Conservation (phyloP, 345 rosid species). For the Gossypium sturtianum region DNA sequence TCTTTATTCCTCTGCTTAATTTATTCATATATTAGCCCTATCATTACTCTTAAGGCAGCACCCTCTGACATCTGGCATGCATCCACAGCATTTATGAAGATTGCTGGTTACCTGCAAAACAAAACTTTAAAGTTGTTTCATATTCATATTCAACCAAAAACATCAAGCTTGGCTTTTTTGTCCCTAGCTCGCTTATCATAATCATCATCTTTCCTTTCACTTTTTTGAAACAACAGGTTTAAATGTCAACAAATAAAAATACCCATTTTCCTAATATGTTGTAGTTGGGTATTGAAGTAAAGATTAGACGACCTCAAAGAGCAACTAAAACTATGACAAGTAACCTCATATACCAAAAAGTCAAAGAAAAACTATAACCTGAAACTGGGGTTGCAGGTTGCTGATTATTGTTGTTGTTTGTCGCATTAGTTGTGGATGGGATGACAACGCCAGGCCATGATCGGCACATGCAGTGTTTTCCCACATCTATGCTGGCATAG, state of each 20-base stretch:
- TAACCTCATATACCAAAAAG: neutral
- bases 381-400: neutral
- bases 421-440: neutral
- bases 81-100: neutral
- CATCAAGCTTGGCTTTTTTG: neutral
- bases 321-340: no score
- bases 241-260: no score
- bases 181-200: no score
- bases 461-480: constrained; percentile 47
- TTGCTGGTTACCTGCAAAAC: constrained; percentile 3
- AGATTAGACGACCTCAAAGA: no score
- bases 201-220: neutral
- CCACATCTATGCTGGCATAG: constrained; percentile 39
- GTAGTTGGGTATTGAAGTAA: no score
- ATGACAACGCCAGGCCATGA: constrained; percentile 36
- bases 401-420: neutral
- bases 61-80: neutral
- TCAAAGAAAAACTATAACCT: neutral
- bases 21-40: no score
- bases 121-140: neutral
- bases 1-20: no score
- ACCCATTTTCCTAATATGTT: no score
- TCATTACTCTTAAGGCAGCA: no score
- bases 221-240: no score
- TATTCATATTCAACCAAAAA: neutral